These are phyloP conservation scores for Beauveria medogensis DNA, from an alignment of 2,329 filamentous ascomycete genomes.

Conservation along the genomic window DNA sequence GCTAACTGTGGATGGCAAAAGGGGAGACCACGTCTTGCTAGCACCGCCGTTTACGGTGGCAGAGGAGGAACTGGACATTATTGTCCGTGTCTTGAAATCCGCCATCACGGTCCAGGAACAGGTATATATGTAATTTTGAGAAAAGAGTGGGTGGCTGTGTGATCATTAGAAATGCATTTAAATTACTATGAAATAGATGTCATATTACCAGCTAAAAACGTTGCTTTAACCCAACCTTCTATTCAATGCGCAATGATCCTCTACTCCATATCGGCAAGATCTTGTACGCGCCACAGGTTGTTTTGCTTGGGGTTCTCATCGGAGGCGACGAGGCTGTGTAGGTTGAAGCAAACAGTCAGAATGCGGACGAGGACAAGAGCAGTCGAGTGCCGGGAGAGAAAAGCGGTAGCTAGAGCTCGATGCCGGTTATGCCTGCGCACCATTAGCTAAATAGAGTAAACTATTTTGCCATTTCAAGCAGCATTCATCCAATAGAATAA, in stretches of 20 bases:
- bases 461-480: too few relatives aligned
- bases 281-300: conserved; percentile 7
- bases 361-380: not conserved
- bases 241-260: conserved; percentile 29
- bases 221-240: conserved; percentile 38
- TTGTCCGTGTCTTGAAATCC: conserved; percentile 8
- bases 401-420: not conserved
- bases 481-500: not conserved
- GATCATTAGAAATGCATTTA: not conserved
- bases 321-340: not conserved
- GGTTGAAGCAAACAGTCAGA: not conserved
- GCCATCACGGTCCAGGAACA: not conserved
- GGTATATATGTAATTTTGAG: not conserved
- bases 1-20: conserved; percentile 51
- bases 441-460: too few relatives aligned
- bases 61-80: conserved; percentile 17
- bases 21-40: conserved; percentile 62
- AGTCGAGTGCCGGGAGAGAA: not conserved
- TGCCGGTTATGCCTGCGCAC: too few relatives aligned
- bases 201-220: conserved; percentile 25
- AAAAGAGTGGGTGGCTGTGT: too few relatives aligned
- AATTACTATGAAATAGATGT: not conserved
- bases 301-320: not conserved
- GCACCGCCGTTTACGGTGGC: conserved; percentile 61
- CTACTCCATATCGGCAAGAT: conserved; percentile 15